A percentile compares a stretch with the other conserved stretches of the same genome.
phyloP scores from a whole-genome alignment of 139 green algal species.

The Auxenochlorella protothecoides region DNA sequence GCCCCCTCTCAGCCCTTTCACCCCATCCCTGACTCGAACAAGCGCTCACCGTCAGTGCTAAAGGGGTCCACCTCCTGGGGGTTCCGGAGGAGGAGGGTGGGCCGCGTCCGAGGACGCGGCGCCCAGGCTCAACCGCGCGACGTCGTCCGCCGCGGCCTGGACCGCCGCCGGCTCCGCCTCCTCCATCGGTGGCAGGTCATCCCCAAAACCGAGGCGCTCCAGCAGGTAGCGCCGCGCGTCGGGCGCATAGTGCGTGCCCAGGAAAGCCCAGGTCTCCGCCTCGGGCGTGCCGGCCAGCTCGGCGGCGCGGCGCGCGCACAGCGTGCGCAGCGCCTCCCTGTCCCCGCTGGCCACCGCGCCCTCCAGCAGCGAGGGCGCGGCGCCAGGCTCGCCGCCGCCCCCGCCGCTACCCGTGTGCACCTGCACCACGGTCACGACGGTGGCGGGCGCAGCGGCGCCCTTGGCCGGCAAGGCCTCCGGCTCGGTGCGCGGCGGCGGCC shows the following conservation, averaged over 20 bases:
- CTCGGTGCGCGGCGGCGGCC: no score
- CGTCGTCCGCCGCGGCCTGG: not conserved
- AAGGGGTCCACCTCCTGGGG: no score
- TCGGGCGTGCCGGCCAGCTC: conserved; percentile 42
- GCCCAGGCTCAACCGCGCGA: not conserved
- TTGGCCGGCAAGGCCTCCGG: no score
- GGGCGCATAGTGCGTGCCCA: conserved; percentile 82
- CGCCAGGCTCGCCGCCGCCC: no score
- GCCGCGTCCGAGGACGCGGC: no score
- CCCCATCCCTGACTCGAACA: no score
- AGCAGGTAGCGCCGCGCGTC: conserved; percentile 72
- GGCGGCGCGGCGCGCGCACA: conserved; percentile 43
- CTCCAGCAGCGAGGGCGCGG: conserved; percentile 52
- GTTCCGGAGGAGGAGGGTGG: no score
- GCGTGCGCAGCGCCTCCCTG: conserved; percentile 45
- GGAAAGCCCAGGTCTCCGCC: conserved; percentile 84
- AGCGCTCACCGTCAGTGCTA: no score
- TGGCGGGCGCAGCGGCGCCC: no score
- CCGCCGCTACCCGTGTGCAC: no score
- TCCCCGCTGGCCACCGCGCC: conserved; percentile 53
- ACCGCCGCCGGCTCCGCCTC: conserved; percentile 12
- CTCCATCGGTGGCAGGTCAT: conserved; percentile 32
- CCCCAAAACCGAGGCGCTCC: conserved; percentile 70
- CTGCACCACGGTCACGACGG: no score
- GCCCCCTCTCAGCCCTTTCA: no score